A percentile compares a stretch with the other conserved stretches of the same genome.
Evolutionary conservation across 768 basidiomycete species (phyloP).

Genomic region (Macrolepiota albuminosa): DNA sequence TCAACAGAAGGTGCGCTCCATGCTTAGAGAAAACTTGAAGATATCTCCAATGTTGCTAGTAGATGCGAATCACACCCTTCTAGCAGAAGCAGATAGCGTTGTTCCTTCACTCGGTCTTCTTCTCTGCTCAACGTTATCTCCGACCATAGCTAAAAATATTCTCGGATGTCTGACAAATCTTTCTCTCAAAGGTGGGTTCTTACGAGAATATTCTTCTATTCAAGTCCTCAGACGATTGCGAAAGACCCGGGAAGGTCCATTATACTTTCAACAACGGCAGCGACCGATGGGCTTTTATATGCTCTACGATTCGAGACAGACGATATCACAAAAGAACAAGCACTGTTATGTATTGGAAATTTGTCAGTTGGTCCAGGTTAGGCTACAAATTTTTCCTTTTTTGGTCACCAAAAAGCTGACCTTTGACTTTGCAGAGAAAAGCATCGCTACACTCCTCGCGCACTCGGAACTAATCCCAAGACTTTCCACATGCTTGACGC

Average conservation of each 20-base stretch:
- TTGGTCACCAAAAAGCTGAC: neutral
- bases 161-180: conserved; percentile 16
- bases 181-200: conserved; percentile 13
- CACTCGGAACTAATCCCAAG: conserved; percentile 8
- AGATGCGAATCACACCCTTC: conserved; percentile 9
- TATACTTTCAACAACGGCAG: conserved; percentile 5
- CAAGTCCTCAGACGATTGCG: neutral
- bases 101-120: conserved; percentile 8
- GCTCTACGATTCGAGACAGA: conserved; percentile 6
- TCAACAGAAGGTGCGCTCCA: conserved; percentile 11
- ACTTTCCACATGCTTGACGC: conserved; percentile 10
- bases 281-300: conserved; percentile 6
- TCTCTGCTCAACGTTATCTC: conserved; percentile 2
- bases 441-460: conserved; percentile 5
- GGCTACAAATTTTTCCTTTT: neutral
- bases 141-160: conserved; percentile 9
- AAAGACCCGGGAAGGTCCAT: conserved; percentile 13
- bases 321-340: conserved; percentile 12
- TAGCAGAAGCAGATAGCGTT: conserved; percentile 1
- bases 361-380: conserved; percentile 12
- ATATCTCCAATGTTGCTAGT: neutral
- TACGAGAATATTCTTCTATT: neutral
- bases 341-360: conserved; percentile 14
- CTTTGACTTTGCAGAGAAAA: conserved; percentile 2
- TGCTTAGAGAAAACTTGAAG: neutral